phyloP scores from a whole-genome alignment of 345 rosid genomes.

The Eucalyptus dawsonii region DNA sequence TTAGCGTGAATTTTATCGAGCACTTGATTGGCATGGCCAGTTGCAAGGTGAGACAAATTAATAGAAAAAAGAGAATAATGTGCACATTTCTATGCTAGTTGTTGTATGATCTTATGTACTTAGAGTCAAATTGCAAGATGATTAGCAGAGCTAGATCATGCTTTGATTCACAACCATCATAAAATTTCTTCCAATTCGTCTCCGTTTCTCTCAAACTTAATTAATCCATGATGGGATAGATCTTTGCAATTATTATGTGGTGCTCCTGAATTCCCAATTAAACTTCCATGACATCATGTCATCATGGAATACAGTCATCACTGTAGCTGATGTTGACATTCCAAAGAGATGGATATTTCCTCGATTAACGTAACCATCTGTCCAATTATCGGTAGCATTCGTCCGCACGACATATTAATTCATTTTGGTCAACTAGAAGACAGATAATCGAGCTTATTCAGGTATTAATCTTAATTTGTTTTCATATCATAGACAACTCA shows the following conservation, averaged over 20 bases:
- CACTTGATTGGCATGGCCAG: rapidly evolving
- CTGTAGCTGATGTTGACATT: not conserved
- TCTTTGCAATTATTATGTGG: not conserved
- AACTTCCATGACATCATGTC: not conserved
- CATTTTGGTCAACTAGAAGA: not conserved
- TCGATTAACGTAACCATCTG: not conserved
- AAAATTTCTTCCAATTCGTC: not conserved
- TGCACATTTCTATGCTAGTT: not conserved
- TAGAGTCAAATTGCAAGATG: not conserved
- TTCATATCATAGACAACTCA: not conserved
- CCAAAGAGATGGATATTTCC: not conserved
- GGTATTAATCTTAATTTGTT: not conserved
- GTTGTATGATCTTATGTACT: not conserved
- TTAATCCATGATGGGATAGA: not conserved
- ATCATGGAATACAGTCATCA: not conserved
- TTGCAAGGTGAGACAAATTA: not conserved
- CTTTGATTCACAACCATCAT: not conserved
- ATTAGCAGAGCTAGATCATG: not conserved
- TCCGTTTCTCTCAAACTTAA: not conserved
- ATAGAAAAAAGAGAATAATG: not conserved
- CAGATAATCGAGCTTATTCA: not conserved
- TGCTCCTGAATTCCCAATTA: not conserved
- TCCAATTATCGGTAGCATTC: not conserved
- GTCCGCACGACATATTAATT: not conserved
- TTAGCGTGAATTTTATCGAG: not conserved